A percentile compares a stretch with the other conserved stretches of the same genome.
phyloP scores from a whole-genome alignment of 352 stramenopile species.

The Phytophthora pinifolia region DNA sequence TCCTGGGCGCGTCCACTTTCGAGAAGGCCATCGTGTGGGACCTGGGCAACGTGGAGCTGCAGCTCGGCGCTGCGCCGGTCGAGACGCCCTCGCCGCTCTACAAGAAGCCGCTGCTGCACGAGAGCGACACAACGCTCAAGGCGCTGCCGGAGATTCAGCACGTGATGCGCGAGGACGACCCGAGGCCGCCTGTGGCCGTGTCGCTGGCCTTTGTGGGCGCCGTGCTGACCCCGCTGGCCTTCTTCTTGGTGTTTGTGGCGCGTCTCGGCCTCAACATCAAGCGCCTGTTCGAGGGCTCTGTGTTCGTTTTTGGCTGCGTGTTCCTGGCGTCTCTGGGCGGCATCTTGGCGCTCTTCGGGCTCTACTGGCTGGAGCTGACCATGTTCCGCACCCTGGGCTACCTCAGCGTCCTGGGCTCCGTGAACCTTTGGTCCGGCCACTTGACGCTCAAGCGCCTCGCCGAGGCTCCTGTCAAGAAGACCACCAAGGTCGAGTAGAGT shows the following conservation, averaged over 20 bases:
- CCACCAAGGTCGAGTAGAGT: conserved; percentile 63
- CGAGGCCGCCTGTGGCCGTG: conserved; percentile 59
- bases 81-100: conserved; percentile 78
- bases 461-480: conserved; percentile 36
- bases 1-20: conserved; percentile 78
- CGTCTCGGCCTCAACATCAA: conserved; percentile 61
- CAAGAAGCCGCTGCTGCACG: conserved; percentile 81
- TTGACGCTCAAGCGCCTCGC: conserved; percentile 79
- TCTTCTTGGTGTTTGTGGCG: conserved; percentile 67
- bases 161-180: conserved; percentile 80
- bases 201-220: conserved; percentile 70
- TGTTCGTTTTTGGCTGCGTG: conserved; percentile 67
- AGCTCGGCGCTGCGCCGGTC: conserved; percentile 61
- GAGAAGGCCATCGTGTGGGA: conserved; percentile 75
- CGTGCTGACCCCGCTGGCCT: conserved; percentile 57
- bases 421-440: conserved; percentile 68
- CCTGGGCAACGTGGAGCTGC: conserved; percentile 66
- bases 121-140: conserved; percentile 86
- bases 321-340: conserved; percentile 74
- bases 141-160: conserved; percentile 87
- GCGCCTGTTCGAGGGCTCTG: conserved; percentile 64
- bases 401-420: conserved; percentile 56
- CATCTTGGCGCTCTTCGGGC: conserved; percentile 79
- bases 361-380: conserved; percentile 89
- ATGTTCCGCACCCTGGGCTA: conserved; percentile 87